Evolutionary conservation across 2,329 filamentous ascomycete genomes (phyloP).

Genomic region (Botrytis aclada): DNA sequence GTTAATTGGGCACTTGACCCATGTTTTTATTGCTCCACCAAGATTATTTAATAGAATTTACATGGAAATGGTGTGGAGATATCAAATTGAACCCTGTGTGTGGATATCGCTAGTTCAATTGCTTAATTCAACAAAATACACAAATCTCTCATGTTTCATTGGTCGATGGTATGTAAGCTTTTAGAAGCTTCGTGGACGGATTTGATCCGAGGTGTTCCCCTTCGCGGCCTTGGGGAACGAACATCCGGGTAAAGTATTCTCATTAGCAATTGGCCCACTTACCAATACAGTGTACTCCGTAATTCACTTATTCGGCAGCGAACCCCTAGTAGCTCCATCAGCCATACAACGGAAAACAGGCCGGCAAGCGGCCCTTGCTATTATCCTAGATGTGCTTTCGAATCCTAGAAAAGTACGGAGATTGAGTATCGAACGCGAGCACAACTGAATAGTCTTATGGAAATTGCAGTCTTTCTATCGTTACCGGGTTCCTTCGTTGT

Average conservation of each 20-base stretch:
- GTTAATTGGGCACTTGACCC: conserved; percentile 34
- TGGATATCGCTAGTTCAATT: not conserved
- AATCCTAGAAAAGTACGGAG: not conserved
- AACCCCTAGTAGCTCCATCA: not conserved
- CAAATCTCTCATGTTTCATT: not conserved
- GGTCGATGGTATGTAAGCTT: conserved; percentile 26
- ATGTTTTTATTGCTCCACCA: not conserved
- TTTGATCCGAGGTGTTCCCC: not conserved
- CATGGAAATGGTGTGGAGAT: not conserved
- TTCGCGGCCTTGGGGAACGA: not conserved
- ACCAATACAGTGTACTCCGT: not conserved
- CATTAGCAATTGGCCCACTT: not conserved
- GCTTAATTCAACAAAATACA: not conserved
- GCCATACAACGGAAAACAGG: not conserved
- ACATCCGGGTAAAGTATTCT: not conserved
- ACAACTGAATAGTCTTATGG: not conserved
- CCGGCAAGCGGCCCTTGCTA: not conserved
- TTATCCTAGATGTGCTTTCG: not conserved
- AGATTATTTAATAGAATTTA: not conserved
- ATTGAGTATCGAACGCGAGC: not conserved
- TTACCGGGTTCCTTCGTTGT: not conserved
- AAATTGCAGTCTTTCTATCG: not conserved
- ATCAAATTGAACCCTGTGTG: not conserved
- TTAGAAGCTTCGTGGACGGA: not conserved
- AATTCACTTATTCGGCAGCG: not conserved